Base-by-base conservation (phyloP, 2,329 filamentous ascomycete genomes). In the Colletotrichum sp. region DNA sequence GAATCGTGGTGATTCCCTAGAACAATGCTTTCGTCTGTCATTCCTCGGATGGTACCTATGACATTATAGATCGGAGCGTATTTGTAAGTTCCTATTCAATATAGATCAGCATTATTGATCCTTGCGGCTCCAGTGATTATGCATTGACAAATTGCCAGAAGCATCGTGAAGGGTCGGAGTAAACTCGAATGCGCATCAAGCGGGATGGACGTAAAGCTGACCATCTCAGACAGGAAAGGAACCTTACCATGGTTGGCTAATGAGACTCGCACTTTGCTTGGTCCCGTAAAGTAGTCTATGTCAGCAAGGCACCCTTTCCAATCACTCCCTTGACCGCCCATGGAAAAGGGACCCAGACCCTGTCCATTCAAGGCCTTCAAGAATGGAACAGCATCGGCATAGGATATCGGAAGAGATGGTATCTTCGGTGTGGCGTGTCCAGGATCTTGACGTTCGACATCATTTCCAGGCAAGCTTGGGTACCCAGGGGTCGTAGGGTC, bases 401-500 rank as follows among this genome's bases (percentile, higher is more conserved):
- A 58, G 24, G 55, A 58, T 24, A 58, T 28, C 1, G 55, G 55
- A 4, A 58, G 24, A 9, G 55, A 58, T 28, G 55, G 55, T 16
- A 58, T 58, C 3, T 28, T 58, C 21, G 55, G 55, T 0, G 55
- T 58, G 2, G 55, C 55, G 26, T 58, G 16, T 58, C 55, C 55
- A 26, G 90, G 89, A 71, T 92, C 88, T 78, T 90, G 84, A 32
- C 94, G 90, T 61, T 92, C 90, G 32, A 87, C 91, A n/a, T 43
- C 73, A 8, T 26, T 55, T 9, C 92, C 93, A 18, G 93, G 93
- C 79, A 93, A 92, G 0, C 93, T 94, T 13, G 94, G 91, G 81
- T 94, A 95, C 15, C 94, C 93, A 30, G 93, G 92, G 0, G 94
- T 95, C 0, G 93, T 95, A 68, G 93, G 93, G 80, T 95, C 82